Evolutionary conservation across 495 filamentous ascomycete genomes (phyloP).

Genomic region (Penicillium flavigenum): DNA sequence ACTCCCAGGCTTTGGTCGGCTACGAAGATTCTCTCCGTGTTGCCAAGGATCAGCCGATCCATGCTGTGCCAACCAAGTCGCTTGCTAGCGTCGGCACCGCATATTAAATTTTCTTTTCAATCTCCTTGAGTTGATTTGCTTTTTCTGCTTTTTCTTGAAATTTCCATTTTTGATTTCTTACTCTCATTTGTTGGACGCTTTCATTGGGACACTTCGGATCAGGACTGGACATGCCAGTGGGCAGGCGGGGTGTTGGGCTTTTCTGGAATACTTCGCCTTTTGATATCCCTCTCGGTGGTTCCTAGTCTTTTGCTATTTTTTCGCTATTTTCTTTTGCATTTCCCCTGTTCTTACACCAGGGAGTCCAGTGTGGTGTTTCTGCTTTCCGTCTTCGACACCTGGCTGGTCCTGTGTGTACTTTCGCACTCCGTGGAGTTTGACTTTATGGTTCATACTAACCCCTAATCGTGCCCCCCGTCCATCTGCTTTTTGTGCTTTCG

Average conservation of each 20-base stretch:
- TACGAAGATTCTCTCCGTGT: slow-evolving; percentile 75
- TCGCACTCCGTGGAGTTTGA: slow-evolving; percentile 49
- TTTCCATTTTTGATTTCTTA: slow-evolving; percentile 27
- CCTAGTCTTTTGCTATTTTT: slow-evolving; percentile 33
- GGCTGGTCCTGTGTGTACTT: slow-evolving; percentile 56
- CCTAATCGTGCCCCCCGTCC: slow-evolving; percentile 36
- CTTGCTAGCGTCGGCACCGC: slow-evolving; percentile 49
- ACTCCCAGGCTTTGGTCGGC: slow-evolving; percentile 88
- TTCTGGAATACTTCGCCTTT: slow-evolving; percentile 35
- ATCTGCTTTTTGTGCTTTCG: slow-evolving; percentile 30
- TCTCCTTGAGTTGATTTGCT: slow-evolving; percentile 15
- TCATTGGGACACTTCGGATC: slow-evolving; percentile 39
- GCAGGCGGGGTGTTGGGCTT: slow-evolving; percentile 35
- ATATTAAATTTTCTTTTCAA: slow-evolving; percentile 35
- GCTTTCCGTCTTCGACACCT: slow-evolving; percentile 44
- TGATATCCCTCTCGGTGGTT: slow-evolving; percentile 40
- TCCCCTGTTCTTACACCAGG: slow-evolving; percentile 40
- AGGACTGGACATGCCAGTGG: slow-evolving; percentile 39
- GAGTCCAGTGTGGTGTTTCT: slow-evolving; percentile 53
- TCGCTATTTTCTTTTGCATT: slow-evolving; percentile 23
- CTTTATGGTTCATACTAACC: slow-evolving; percentile 25
- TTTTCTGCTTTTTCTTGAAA: slow-evolving; percentile 9
- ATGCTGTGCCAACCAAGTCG: slow-evolving; percentile 47
- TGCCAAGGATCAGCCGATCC: slow-evolving; percentile 48
- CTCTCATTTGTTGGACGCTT: slow-evolving; percentile 36